Conservation (phyloP, 2,329 filamentous ascomycete genomes). For the Ophiostoma triangulosporum region DNA sequence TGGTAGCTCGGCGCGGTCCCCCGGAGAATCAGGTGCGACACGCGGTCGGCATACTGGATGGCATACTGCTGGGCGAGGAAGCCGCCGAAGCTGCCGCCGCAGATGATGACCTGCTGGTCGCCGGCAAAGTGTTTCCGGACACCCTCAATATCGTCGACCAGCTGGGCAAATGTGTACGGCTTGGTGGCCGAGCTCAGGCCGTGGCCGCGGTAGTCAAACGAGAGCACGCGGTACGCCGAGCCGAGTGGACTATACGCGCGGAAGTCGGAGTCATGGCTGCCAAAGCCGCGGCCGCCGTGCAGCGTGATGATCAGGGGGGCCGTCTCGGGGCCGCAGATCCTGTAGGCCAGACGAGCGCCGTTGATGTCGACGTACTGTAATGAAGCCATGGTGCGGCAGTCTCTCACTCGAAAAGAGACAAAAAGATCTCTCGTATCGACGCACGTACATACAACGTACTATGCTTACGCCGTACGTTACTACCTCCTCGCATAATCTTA, state of each 20-base stretch:
- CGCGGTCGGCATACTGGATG: constrained; percentile 21
- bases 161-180: constrained; percentile 24
- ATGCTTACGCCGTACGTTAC: too few relatives aligned
- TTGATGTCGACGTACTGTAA: constrained; percentile 21
- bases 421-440: too few relatives aligned
- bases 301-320: constrained; percentile 24
- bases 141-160: constrained; percentile 25
- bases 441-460: too few relatives aligned
- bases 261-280: constrained; percentile 23
- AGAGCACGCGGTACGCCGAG: constrained; percentile 20
- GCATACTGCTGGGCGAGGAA: constrained; percentile 27
- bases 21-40: constrained; percentile 23
- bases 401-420: too few relatives aligned
- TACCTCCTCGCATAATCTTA: too few relatives aligned
- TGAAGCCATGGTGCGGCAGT: not conserved
- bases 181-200: constrained; percentile 22
- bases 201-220: constrained; percentile 25
- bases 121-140: constrained; percentile 19
- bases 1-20: constrained; percentile 26
- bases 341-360: constrained; percentile 22
- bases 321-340: constrained; percentile 18
- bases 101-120: constrained; percentile 20
- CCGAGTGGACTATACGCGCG: constrained; percentile 19
- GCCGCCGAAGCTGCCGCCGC: constrained; percentile 27
- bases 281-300: constrained; percentile 25